phyloP scores from a whole-genome alignment of 2,329 filamentous ascomycete genomes.

The Stagonosporopsis rhizophila region DNA sequence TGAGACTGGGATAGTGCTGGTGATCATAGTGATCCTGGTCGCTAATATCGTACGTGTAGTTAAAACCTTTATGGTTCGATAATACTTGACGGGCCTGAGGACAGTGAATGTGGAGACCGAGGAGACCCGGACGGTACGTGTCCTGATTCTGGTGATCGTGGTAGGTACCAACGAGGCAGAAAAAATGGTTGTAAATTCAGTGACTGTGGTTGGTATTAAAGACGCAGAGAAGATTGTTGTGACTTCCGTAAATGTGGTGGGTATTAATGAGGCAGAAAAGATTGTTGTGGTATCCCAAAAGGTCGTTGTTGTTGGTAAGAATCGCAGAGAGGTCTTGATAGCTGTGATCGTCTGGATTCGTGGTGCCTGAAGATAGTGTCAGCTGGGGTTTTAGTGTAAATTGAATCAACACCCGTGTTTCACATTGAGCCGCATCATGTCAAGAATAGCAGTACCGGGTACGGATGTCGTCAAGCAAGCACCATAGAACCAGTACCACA shows the following conservation, averaged over 20 bases:
- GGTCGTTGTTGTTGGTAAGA: background rate
- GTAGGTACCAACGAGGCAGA: background rate
- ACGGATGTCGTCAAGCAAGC: too few species aligned
- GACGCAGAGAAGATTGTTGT: background rate
- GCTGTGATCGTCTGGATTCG: background rate
- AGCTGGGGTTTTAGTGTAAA: too few species aligned
- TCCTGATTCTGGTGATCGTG: background rate
- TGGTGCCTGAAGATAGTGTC: background rate
- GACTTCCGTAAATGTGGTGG: background rate
- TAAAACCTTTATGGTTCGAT: background rate
- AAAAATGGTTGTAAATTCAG: background rate
- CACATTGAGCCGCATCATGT: too few species aligned
- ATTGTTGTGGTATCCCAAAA: background rate
- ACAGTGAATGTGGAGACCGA: background rate
- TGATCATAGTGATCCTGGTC: background rate
- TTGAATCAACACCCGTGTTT: too few species aligned
- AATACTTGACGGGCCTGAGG: background rate
- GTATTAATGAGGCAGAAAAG: background rate
- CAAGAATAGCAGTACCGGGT: too few species aligned
- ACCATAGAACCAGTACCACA: too few species aligned
- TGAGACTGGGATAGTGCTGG: background rate
- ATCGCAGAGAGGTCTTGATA: background rate
- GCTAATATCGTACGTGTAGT: constrained; percentile 4
- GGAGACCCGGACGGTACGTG: background rate
- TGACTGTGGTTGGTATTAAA: background rate